Conservation (phyloP, 2,329 filamentous ascomycete genomes). For the Teratosphaeria destructans region DNA sequence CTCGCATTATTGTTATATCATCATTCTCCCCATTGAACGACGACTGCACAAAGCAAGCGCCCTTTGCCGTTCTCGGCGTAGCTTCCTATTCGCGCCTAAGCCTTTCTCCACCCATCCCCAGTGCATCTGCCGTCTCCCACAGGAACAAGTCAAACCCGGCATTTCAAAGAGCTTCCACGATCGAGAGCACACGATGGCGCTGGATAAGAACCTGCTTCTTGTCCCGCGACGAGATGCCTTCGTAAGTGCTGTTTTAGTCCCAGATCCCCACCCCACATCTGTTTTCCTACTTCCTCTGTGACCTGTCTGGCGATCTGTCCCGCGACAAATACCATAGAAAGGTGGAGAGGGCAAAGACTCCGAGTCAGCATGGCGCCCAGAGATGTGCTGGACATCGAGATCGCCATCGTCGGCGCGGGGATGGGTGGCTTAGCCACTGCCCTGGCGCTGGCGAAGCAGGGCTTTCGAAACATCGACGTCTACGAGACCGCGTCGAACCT, state of each 20-base stretch:
- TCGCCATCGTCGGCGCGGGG: slow-evolving; percentile 32
- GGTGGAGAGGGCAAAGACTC: background rate
- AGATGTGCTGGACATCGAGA: slow-evolving; percentile 24
- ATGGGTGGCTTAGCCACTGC: slow-evolving; percentile 70
- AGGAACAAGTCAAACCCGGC: background rate
- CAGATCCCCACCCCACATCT: background rate
- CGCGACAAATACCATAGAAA: background rate
- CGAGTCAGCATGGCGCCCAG: slow-evolving; percentile 18
- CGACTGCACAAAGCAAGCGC: background rate
- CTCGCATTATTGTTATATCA: too few relatives aligned
- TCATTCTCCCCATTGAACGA: too few relatives aligned
- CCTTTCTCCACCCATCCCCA: background rate
- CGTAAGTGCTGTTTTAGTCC: background rate
- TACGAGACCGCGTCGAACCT: slow-evolving; percentile 64
- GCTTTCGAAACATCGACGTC: slow-evolving; percentile 62
- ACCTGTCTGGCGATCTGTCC: background rate
- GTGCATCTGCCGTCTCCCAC: background rate
- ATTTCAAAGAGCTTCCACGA: background rate
- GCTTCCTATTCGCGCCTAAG: background rate
- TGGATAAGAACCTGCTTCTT: background rate
- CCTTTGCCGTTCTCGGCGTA: background rate
- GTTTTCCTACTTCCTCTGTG: background rate
- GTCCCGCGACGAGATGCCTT: background rate
- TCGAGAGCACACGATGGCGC: background rate
- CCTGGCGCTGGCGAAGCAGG: slow-evolving; percentile 63